Conservation (phyloP, 2,329 filamentous ascomycete species). For the Cercospora sp. region DNA sequence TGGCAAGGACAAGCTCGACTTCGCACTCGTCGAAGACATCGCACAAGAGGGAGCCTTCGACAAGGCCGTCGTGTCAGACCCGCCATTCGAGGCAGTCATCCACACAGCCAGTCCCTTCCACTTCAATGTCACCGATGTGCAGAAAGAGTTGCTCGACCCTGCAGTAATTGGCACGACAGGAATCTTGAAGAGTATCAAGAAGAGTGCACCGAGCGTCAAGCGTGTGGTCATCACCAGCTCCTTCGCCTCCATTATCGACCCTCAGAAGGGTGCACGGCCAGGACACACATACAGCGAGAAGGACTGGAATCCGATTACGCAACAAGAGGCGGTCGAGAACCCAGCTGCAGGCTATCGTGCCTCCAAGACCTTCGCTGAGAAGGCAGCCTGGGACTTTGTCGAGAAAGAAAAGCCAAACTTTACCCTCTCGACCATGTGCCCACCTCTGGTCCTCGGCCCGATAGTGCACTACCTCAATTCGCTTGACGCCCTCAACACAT, state of each 20-base stretch:
- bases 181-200: constrained; percentile 62
- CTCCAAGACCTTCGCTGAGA: constrained; percentile 63
- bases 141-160: constrained; percentile 59
- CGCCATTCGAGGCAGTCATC: constrained; percentile 70
- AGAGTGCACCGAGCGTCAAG: constrained; percentile 64
- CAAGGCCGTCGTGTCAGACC: constrained; percentile 59
- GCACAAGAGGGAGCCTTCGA: constrained; percentile 68
- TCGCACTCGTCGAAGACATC: constrained; percentile 71
- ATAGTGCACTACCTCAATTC: constrained; percentile 61
- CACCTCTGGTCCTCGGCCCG: constrained; percentile 53
- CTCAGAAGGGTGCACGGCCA: constrained; percentile 52
- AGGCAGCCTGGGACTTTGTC: constrained; percentile 56
- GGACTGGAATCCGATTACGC: constrained; percentile 60
- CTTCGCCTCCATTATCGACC: constrained; percentile 64
- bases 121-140: constrained; percentile 68
- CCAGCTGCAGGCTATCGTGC: constrained; percentile 48
- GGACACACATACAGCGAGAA: constrained; percentile 54
- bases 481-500: constrained; percentile 68
- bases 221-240: constrained; percentile 71
- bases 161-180: constrained; percentile 65
- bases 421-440: constrained; percentile 51
- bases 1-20: constrained; percentile 60
- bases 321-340: constrained; percentile 49
- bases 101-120: constrained; percentile 76
- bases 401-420: constrained; percentile 55